A percentile compares a stretch with the other conserved stretches of the same genome.
These are phyloP conservation scores for Cladosporium sp. DNA, from an alignment of 2,329 filamentous ascomycete genomes.

Conservation along the genomic window DNA sequence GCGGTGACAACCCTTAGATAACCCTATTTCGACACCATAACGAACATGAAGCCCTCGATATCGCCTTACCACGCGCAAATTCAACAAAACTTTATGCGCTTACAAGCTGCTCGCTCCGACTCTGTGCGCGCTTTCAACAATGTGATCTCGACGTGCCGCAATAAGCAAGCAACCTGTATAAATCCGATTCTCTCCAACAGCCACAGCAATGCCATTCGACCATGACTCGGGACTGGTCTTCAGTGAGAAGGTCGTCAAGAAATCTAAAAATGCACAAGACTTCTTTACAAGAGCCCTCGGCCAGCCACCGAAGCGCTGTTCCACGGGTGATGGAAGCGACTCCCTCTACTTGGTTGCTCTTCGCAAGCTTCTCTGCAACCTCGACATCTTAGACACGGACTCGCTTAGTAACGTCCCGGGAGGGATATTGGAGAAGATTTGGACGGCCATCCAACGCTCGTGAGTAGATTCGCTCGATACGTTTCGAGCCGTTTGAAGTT, in stretches of 20 bases:
- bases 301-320: background rate
- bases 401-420: constrained; percentile 22
- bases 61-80: background rate
- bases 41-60: background rate
- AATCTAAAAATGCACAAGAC: background rate
- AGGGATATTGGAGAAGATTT: constrained; percentile 20
- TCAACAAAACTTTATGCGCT: background rate
- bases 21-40: background rate
- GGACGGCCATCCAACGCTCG: constrained; percentile 20
- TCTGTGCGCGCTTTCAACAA: background rate
- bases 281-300: background rate
- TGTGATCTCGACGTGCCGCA: background rate
- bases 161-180: background rate
- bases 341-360: constrained; percentile 22
- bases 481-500: too few species aligned
- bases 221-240: constrained; percentile 24
- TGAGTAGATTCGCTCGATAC: constrained; percentile 10
- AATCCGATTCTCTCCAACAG: background rate
- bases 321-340: constrained; percentile 4
- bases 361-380: constrained; percentile 20
- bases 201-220: constrained; percentile 8
- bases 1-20: background rate
- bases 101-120: background rate
- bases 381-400: constrained; percentile 20
- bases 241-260: constrained; percentile 19